phyloP scores from a whole-genome alignment of 345 rosid species.

The Salix dunnii region DNA sequence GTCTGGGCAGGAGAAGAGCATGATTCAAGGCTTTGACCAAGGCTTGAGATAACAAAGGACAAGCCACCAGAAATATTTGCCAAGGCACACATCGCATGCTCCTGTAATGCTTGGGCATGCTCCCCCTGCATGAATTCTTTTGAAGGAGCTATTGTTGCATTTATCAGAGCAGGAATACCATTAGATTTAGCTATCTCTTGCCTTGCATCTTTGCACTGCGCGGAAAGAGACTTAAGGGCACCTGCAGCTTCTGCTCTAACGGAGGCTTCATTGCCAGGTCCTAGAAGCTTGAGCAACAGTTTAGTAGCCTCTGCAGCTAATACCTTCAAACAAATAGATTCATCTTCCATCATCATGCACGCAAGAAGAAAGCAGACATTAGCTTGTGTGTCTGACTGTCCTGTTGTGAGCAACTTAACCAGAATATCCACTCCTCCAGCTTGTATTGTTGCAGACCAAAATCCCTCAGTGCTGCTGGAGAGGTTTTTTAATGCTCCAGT shows the following conservation, averaged over 20 bases:
- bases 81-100: conserved; percentile 99
- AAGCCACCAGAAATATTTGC: conserved; percentile 99
- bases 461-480: conserved; percentile 90
- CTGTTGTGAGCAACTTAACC: conserved; percentile 82
- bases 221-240: conserved; percentile 93
- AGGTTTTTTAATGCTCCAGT: conserved; percentile 94
- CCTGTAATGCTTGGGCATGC: conserved; percentile 94
- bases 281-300: conserved; percentile 79
- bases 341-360: conserved; percentile 93
- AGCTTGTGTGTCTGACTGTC: conserved; percentile 81
- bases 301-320: conserved; percentile 91
- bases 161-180: conserved; percentile 91
- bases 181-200: conserved; percentile 78
- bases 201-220: conserved; percentile 89
- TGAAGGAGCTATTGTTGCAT: conserved; percentile 98
- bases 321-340: conserved; percentile 78
- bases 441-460: conserved; percentile 84
- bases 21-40: conserved; percentile 98
- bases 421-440: conserved; percentile 98
- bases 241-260: conserved; percentile 99
- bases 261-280: conserved; percentile 89
- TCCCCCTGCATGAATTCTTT: conserved; percentile 99
- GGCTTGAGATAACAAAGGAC: conserved; percentile 93
- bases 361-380: conserved; percentile 96
- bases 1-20: conserved; percentile 92